Evolutionary conservation across 495 filamentous ascomycete species (phyloP), one percentile per base, ranked within the genome.

Genomic region (Penicillium antarcticum): DNA sequence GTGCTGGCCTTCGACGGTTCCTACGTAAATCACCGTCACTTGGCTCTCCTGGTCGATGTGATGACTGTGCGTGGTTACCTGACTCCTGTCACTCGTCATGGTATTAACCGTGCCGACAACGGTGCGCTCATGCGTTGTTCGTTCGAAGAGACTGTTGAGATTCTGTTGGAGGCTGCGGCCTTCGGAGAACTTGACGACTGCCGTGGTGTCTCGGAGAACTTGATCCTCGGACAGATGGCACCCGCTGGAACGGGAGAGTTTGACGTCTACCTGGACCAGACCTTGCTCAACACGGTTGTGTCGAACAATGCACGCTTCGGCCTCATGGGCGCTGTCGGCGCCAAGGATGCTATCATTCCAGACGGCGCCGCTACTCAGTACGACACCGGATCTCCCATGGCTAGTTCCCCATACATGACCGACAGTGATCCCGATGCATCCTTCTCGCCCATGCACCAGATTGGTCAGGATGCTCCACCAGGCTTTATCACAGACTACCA

Each of bases 101-200:
- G 94, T 74, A 99, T 99, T 71, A 99, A 99, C 72, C 84, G 95
- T 57, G 87, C 91, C 11, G 95, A 99, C 60, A 99, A 95, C 41
- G 94, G 94, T 76, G 94, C 94, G 2, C 77, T 99, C 61, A 99
- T 99, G 94, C 86, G 94, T 65, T 99, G 94, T 77, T 99, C 94
- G 8, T 99, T 99, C 72, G 94, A 99, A 73, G 95, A 99, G 62
- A 99, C 94, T 0, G 94, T 99, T 29, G 94, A 99, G 66, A 99
- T 99, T 73, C 76, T 99, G 21, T 80, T 97, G 24, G 94, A 99
- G 52, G 94, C 94, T 33, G 94, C 94, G 35, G 89, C 90, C 35
- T 85, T 87, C 36, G 94, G 94, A 63, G 94, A 99, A 68, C 79
- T 97, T 16, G 94, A 99, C 60, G 92, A 99, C 68, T 97, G 95